Base-by-base conservation (phyloP, 2,329 filamentous ascomycete genomes). In the Sclerotinia trifoliorum region DNA sequence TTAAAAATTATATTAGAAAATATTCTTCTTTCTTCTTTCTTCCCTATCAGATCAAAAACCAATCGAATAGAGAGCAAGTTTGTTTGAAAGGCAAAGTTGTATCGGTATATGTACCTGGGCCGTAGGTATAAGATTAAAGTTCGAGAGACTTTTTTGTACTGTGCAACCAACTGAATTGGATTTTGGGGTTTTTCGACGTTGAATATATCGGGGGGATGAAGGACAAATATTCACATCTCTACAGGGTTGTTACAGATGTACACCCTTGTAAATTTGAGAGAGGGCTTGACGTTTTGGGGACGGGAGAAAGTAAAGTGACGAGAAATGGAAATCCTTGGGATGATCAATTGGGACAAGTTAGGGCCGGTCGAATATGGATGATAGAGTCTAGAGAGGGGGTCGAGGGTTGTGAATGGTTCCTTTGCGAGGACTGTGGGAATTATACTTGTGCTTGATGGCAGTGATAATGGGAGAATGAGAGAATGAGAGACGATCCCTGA, bases 241-340 rank as follows among this genome's bases (percentile, higher is more conserved):
- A 39, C 29, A 35, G 29, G 60, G 58, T 62, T 51, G 6, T 29
- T 51, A 13, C 46, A 35, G 29, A 62, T 39, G 46, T 26, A 39
- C 49, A 62, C 29, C 46, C 58, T 49, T 5, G 42, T 11, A 15
- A 24, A n/a, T 19, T 42, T 49, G 58, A 17, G 42, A 13, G 26
- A n/a, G 26, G 17, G 17, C 26, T 61, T 32, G 57, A 32, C 42
- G 42, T 61, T 61, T 35, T 7, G 26, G 15, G 44, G 39, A 62
- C 26, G 24, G 57, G 26, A 51, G 21, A 51, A 51, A 39, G 46
- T 62, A 48, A n/a, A 48, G 46, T 35, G 19, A 62, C 39, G 21
- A 62, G 49, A 62, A 46, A 32, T 39, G 60, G 46, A 62, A 62
- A 62, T 62, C 58, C 58, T 62, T 51, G 60, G 8, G 60, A 26